Evolutionary conservation across 2,329 filamentous ascomycete genomes (phyloP).

Genomic region (Allantophomopsis lycopodina): DNA sequence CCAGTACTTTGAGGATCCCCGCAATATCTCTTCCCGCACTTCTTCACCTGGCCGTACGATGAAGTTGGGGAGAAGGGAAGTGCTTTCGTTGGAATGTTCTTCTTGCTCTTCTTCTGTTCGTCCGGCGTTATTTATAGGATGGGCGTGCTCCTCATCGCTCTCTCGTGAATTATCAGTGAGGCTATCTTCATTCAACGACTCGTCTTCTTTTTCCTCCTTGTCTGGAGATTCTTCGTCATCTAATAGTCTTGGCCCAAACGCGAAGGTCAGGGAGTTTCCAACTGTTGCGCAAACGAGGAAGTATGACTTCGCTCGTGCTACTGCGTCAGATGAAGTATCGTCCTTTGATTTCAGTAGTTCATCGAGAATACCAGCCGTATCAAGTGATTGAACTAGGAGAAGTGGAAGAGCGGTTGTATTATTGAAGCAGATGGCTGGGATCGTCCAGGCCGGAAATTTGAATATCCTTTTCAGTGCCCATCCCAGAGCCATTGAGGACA

Average conservation of each 20-base stretch:
- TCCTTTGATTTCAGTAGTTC: slow-evolving; percentile 26
- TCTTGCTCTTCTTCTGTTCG: slow-evolving; percentile 12
- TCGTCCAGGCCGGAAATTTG: slow-evolving; percentile 35
- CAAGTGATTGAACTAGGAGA: slow-evolving; percentile 27
- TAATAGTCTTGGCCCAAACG: slow-evolving; percentile 42
- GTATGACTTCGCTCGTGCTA: slow-evolving; percentile 47
- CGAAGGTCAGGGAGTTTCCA: slow-evolving; percentile 47
- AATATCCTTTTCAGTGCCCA: slow-evolving; percentile 26
- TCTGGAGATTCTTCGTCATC: slow-evolving; percentile 23
- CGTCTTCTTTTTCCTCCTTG: slow-evolving; percentile 12
- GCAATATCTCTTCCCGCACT: background rate
- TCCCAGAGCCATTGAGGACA: slow-evolving; percentile 32
- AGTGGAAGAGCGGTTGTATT: slow-evolving; percentile 40
- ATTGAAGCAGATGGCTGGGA: slow-evolving; percentile 39
- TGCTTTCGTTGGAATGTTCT: slow-evolving; percentile 9
- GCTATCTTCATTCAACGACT: slow-evolving; percentile 5
- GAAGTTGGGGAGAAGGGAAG: slow-evolving; percentile 7
- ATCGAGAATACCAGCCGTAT: slow-evolving; percentile 34
- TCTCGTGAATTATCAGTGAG: background rate
- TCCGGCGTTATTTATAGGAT: slow-evolving; percentile 11
- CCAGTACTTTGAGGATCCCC: slow-evolving; percentile 2
- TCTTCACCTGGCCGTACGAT: slow-evolving; percentile 1
- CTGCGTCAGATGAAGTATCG: slow-evolving; percentile 26
- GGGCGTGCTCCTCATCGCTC: slow-evolving; percentile 12
- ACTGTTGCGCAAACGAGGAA: slow-evolving; percentile 51